Conservation (phyloP, 371 early-diverging fungal species). For the Gilbertella persicaria region DNA sequence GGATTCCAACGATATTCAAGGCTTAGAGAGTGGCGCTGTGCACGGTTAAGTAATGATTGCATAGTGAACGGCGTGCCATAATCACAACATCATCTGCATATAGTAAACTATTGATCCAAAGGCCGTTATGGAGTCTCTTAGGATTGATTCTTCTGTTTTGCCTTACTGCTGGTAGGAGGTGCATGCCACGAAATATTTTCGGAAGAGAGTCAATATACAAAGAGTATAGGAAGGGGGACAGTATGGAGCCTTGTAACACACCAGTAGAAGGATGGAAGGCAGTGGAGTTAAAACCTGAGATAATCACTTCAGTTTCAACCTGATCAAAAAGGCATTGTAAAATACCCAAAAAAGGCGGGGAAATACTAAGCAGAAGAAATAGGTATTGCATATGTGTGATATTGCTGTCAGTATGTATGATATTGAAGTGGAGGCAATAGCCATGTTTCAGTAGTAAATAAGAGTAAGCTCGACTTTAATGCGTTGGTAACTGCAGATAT, state of each 20-base stretch:
- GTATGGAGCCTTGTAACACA: constrained; percentile 4
- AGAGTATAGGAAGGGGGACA: constrained; percentile 6
- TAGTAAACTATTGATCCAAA: background rate
- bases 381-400: too few species aligned
- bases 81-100: background rate
- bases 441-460: too few species aligned
- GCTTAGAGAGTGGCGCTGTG: constrained; percentile 8
- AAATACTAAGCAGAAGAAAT: too few species aligned
- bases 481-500: too few species aligned
- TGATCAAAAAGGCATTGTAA: constrained; percentile 7
- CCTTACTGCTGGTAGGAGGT: background rate
- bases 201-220: too few species aligned
- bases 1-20: constrained; percentile 26
- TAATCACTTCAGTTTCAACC: background rate
- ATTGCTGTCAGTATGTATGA: too few species aligned
- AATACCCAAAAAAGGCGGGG: background rate
- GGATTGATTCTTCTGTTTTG: too few species aligned
- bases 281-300: background rate
- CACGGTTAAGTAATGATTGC: background rate
- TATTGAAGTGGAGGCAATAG: too few species aligned
- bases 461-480: too few species aligned
- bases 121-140: background rate
- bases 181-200: background rate
- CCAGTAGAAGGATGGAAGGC: background rate
- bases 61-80: background rate